Base-by-base conservation (phyloP, 768 basidiomycete species). In the Suillus plorans region DNA sequence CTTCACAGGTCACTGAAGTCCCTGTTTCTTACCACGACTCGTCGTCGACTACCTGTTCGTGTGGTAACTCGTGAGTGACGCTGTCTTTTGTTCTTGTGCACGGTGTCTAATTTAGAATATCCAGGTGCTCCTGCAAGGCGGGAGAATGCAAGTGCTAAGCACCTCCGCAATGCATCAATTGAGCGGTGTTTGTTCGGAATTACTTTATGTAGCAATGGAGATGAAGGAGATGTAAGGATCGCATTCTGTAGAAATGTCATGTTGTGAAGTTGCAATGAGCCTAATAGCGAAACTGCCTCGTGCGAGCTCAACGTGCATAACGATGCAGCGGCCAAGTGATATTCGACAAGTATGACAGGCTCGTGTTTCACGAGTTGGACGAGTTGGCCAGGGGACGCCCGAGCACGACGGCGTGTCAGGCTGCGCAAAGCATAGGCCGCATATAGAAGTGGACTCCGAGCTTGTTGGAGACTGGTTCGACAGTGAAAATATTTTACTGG, bases 111-210 rank as follows among this genome's bases (percentile, higher is more conserved):
- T 41, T 41, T 16, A 58, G 37, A 39, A 39, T 28, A 12, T 20
- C 22, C 57, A 58, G 57, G 2, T 58, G 57, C 25, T 9, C 14
- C 16, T 58, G 57, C 57, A 58, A 58, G 57, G 5, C 57, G 22
- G 57, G 57, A 28, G 57, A 58, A 18, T 58, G 57, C 57, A 58
- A 41, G 57, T 58, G 57, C 57, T 58, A 7, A 58, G 25, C 22
- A 28, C 37, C 25, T 10, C 18, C 14, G 9, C 37, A 18, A 58
- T 58, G 57, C 16, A 18, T 58, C 18, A 58, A 58, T 28, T 13
- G 9, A 41, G 39, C 9, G 9, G 25, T 41, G 25, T 20, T 58
- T 20, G 25, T 28, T 58, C 57, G 53, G 31, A 55, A 7, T 53
- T 58, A 10, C 20, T 41, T 39, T 22, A 4, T 58, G 37, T 58